These are phyloP conservation scores for Amanita brunnescens DNA, from an alignment of 768 basidiomycete species.

Conservation along the genomic window DNA sequence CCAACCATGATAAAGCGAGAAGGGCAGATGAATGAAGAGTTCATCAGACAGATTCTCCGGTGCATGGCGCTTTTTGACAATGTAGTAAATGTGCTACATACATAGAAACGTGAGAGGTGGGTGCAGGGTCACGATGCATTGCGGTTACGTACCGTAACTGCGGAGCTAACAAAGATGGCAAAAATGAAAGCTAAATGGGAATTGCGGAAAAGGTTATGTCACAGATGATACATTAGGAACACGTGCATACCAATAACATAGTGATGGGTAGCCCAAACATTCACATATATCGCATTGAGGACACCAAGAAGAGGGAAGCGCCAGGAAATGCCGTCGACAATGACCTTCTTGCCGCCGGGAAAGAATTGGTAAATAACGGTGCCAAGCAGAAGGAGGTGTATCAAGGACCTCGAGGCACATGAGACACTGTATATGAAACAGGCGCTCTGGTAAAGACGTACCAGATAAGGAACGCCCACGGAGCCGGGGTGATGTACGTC, in stretches of 20 bases:
- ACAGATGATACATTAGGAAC: background rate
- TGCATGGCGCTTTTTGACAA: slow-evolving; percentile 80
- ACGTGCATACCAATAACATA: slow-evolving; percentile 51
- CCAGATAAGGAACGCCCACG: slow-evolving; percentile 92
- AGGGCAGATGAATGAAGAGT: slow-evolving; percentile 89
- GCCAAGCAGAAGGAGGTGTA: slow-evolving; percentile 86
- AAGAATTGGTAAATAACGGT: slow-evolving; percentile 89
- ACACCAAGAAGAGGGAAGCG: slow-evolving; percentile 82
- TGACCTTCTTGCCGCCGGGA: slow-evolving; percentile 60
- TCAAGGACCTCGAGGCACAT: slow-evolving; percentile 53
- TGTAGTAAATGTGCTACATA: slow-evolving; percentile 92
- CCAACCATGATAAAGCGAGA: slow-evolving; percentile 95
- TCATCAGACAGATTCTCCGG: slow-evolving; percentile 65
- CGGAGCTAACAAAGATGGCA: slow-evolving; percentile 77
- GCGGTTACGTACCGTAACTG: slow-evolving; percentile 31
- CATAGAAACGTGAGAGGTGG: slow-evolving; percentile 19
- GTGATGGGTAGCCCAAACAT: slow-evolving; percentile 72
- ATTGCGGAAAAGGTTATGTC: slow-evolving; percentile 9
- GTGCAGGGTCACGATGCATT: slow-evolving; percentile 17
- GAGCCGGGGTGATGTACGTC: slow-evolving; percentile 92
- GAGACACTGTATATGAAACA: slow-evolving; percentile 5
- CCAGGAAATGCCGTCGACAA: slow-evolving; percentile 88
- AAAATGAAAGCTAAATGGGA: slow-evolving; percentile 69
- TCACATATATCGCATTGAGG: slow-evolving; percentile 85
- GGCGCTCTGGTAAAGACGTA: slow-evolving; percentile 19